These are phyloP conservation scores for Fomitopsis pulvina DNA, from an alignment of 768 basidiomycete species.

Conservation along the genomic window DNA sequence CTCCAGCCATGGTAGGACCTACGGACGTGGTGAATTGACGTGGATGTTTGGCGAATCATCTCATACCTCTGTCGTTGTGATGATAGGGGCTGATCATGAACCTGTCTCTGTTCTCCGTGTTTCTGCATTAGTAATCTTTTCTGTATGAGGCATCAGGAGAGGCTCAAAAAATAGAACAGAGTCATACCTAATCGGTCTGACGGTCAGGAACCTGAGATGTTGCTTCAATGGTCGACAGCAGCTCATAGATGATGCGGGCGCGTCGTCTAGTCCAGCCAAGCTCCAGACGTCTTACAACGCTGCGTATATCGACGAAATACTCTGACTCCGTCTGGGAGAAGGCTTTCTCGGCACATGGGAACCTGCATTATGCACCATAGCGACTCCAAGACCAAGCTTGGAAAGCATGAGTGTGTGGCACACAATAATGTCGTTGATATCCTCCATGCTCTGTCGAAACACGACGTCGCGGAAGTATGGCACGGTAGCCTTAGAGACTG, in stretches of 20 bases:
- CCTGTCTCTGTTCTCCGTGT: slow-evolving; percentile 8
- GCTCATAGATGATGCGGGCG: slow-evolving; percentile 8
- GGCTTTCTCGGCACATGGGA: slow-evolving; percentile 7
- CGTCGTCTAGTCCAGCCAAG: slow-evolving; percentile 4
- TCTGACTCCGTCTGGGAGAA: slow-evolving; percentile 13
- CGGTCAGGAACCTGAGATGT: slow-evolving; percentile 8
- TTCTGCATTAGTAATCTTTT: slow-evolving; percentile 9
- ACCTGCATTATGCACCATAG: slow-evolving; percentile 6
- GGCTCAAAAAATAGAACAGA: no score
- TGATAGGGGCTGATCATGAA: slow-evolving; percentile 9
- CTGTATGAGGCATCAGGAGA: no score
- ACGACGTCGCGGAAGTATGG: slow-evolving; percentile 41
- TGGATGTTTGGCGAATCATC: no score
- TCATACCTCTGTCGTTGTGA: slow-evolving; percentile 14
- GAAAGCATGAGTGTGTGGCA: not conserved
- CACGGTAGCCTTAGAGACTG: slow-evolving; percentile 40
- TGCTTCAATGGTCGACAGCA: slow-evolving; percentile 10
- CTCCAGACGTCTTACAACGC: slow-evolving; percentile 9
- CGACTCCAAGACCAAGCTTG: not conserved
- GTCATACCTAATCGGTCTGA: no score
- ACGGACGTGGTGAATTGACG: no score
- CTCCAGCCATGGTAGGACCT: no score
- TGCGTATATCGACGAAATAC: slow-evolving; percentile 9
- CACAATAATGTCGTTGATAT: slow-evolving; percentile 34
- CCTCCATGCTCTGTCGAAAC: slow-evolving; percentile 34